Conservation (phyloP, 2,329 filamentous ascomycete genomes). For the Aspergillus calidoustus region DNA sequence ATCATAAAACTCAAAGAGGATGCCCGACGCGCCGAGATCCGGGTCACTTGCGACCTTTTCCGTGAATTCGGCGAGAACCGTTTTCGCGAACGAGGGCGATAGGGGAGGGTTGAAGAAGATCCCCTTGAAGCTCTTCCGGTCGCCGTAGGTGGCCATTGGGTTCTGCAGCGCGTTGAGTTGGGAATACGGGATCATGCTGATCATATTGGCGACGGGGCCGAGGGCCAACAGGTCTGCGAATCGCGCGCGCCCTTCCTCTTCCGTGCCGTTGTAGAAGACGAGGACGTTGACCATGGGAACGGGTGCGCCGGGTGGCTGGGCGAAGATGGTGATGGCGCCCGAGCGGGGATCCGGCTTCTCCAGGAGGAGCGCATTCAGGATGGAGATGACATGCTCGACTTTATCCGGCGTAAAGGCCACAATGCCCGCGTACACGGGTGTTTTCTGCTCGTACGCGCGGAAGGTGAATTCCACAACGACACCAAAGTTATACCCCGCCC, state of each 20-base stretch:
- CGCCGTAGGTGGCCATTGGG: slow-evolving; percentile 43
- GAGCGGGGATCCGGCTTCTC: slow-evolving; percentile 10
- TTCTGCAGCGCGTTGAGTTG: slow-evolving; percentile 47
- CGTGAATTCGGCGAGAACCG: slow-evolving; percentile 38
- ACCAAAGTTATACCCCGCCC: slow-evolving; percentile 50
- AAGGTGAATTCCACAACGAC: slow-evolving; percentile 49
- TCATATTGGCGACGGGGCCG: slow-evolving; percentile 42
- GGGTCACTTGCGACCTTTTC: slow-evolving; percentile 32
- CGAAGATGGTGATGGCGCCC: slow-evolving; percentile 17
- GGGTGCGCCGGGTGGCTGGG: slow-evolving; percentile 4
- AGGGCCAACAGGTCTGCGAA: slow-evolving; percentile 47
- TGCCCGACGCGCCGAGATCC: slow-evolving; percentile 34
- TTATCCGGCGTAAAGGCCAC: slow-evolving; percentile 32
- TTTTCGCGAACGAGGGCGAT: slow-evolving; percentile 36
- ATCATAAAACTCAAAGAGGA: slow-evolving; percentile 51
- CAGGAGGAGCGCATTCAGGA: slow-evolving; percentile 11
- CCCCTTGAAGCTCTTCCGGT: slow-evolving; percentile 50
- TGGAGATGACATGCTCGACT: slow-evolving; percentile 17
- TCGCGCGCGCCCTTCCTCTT: slow-evolving; percentile 39
- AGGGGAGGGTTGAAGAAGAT: slow-evolving; percentile 52
- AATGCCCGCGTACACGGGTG: slow-evolving; percentile 41
- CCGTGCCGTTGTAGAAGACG: slow-evolving; percentile 23
- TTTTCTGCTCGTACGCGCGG: slow-evolving; percentile 39
- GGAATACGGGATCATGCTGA: slow-evolving; percentile 48
- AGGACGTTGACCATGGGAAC: slow-evolving; percentile 18